Evolutionary conservation across 495 filamentous ascomycete species (phyloP).

Genomic region (Tirmania nivea): DNA sequence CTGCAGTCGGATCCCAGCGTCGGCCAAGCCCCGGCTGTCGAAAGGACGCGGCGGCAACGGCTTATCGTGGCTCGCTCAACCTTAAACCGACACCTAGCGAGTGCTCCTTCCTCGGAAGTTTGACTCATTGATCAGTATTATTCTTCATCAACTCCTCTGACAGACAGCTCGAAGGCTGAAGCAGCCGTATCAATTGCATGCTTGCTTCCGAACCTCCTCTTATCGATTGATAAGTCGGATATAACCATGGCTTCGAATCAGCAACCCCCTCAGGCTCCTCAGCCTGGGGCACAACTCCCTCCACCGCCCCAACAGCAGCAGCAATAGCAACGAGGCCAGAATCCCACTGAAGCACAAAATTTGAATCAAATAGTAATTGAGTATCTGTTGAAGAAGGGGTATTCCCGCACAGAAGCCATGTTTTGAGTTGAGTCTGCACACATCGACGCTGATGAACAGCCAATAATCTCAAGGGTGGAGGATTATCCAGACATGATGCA

Average conservation of each 20-base stretch:
- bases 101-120: too few relatives aligned
- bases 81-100: too few relatives aligned
- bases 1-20: too few relatives aligned
- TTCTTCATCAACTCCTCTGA: too few relatives aligned
- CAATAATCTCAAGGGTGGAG: constrained; percentile 35
- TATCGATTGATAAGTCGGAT: too few relatives aligned
- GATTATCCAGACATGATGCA: constrained; percentile 60
- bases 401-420: constrained; percentile 77
- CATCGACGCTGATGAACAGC: constrained; percentile 52
- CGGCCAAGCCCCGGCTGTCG: too few relatives aligned
- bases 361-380: constrained; percentile 95
- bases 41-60: too few relatives aligned
- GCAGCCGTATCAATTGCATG: too few relatives aligned
- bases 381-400: constrained; percentile 89
- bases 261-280: constrained; percentile 26
- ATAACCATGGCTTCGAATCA: constrained; percentile 22
- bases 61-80: too few relatives aligned
- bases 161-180: too few relatives aligned
- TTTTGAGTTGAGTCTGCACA: constrained; percentile 75
- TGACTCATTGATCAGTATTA: too few relatives aligned
- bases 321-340: not conserved
- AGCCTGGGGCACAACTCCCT: constrained; percentile 22
- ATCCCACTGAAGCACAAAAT: constrained; percentile 36
- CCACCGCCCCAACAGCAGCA: constrained; percentile 10
- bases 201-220: too few relatives aligned